These are phyloP conservation scores for Gardenia jasminoides DNA, from an alignment of 257 asterid species.

Conservation along the genomic window DNA sequence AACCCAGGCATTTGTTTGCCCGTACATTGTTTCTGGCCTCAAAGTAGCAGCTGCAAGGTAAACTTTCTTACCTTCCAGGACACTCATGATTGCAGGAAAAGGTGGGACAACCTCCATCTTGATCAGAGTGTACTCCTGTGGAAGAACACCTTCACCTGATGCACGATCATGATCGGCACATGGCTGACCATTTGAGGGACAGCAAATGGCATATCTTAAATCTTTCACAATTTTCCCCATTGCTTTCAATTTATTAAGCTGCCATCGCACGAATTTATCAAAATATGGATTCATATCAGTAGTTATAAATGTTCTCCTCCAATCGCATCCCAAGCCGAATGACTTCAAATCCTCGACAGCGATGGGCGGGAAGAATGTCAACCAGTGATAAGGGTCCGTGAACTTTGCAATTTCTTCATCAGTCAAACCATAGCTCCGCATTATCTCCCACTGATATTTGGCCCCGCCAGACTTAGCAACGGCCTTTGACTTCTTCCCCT, in stretches of 20 bases:
- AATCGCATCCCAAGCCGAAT: conserved; percentile 95
- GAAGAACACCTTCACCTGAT: conserved; percentile 95
- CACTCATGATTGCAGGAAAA: conserved; percentile 70
- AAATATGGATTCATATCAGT: conserved; percentile 77
- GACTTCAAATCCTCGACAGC: conserved; percentile 93
- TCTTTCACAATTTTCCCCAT: conserved; percentile 85
- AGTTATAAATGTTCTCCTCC: conserved; percentile 88
- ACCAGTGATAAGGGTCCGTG: conserved; percentile 74
- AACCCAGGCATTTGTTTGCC: conserved; percentile 96
- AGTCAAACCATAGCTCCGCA: conserved; percentile 76
- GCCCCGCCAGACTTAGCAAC: conserved; percentile 72
- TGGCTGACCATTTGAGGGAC: conserved; percentile 92
- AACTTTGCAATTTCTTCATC: conserved; percentile 75
- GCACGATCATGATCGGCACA: conserved; percentile 98
- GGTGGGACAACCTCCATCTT: conserved; percentile 89
- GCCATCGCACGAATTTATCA: conserved; percentile 94
- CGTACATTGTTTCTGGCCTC: conserved; percentile 97
- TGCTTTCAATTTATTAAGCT: conserved; percentile 71
- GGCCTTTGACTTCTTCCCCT: conserved; percentile 89
- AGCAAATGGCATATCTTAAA: conserved; percentile 65
- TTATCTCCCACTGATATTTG: conserved; percentile 89
- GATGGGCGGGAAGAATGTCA: conserved; percentile 77
- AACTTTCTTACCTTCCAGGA: conserved; percentile 75
- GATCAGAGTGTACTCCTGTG: conserved; percentile 90
- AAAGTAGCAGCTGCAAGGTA: conserved; percentile 94